A percentile compares a stretch with the other conserved stretches of the same genome.
Evolutionary conservation across 805 yeast genomes (phyloP).

Genomic region (Cyberlindnera euphorbiae): DNA sequence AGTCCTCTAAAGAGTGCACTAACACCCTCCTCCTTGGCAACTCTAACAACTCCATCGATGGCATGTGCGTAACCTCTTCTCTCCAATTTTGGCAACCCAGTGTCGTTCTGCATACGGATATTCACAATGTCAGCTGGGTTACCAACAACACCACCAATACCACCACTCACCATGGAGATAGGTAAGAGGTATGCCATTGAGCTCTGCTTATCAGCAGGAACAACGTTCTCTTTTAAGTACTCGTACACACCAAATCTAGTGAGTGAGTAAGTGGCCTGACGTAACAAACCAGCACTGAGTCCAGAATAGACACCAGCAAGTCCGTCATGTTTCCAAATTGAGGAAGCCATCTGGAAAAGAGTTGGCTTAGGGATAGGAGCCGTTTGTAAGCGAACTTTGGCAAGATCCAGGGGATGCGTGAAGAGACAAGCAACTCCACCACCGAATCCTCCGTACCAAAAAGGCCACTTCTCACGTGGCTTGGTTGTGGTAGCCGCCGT

Average conservation of each 20-base stretch:
- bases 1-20: slow-evolving; percentile 65
- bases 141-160: slow-evolving; percentile 79
- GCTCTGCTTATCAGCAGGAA: slow-evolving; percentile 40
- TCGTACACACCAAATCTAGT: slow-evolving; percentile 87
- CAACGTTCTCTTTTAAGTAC: slow-evolving; percentile 53
- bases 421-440: slow-evolving; percentile 62
- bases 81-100: slow-evolving; percentile 55
- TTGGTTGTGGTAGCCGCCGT: slow-evolving; percentile 6
- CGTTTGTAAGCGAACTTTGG: slow-evolving; percentile 83
- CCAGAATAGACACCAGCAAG: slow-evolving; percentile 70
- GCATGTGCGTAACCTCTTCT: slow-evolving; percentile 77
- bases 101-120: slow-evolving; percentile 88
- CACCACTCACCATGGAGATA: slow-evolving; percentile 82
- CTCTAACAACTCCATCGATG: slow-evolving; percentile 64
- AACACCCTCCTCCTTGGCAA: slow-evolving; percentile 56
- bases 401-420: slow-evolving; percentile 82
- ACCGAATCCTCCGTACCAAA: slow-evolving; percentile 68
- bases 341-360: slow-evolving; percentile 54
- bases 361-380: slow-evolving; percentile 63
- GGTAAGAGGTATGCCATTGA: slow-evolving; percentile 61
- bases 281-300: slow-evolving; percentile 69
- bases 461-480: slow-evolving; percentile 33
- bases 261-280: slow-evolving; percentile 87
- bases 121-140: slow-evolving; percentile 87
- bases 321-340: slow-evolving; percentile 64